phyloP scores from a whole-genome alignment of 2,329 filamentous ascomycete genomes.

The Nothomitra cinnamomea region DNA sequence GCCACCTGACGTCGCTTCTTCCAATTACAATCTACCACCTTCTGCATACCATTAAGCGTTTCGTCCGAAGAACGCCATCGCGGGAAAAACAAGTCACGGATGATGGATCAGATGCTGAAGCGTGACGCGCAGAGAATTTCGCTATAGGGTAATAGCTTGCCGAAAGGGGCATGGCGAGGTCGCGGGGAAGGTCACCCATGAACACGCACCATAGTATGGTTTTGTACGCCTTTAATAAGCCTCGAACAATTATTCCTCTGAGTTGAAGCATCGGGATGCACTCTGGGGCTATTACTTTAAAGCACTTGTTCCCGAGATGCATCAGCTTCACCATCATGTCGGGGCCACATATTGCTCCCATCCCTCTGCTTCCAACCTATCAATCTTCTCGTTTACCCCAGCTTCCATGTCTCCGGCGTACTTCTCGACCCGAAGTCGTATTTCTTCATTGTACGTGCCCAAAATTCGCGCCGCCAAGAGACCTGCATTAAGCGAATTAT shows the following conservation, averaged over 20 bases:
- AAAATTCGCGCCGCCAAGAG: constrained; percentile 28
- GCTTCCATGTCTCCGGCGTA: constrained; percentile 46
- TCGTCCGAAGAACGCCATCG: too few relatives aligned
- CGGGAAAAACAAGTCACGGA: too few relatives aligned
- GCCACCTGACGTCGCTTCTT: too few relatives aligned
- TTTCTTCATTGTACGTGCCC: constrained; percentile 30
- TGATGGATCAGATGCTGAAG: neutral
- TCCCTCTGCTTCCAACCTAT: constrained; percentile 36
- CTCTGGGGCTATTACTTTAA: neutral
- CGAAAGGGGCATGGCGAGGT: neutral
- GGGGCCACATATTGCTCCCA: constrained; percentile 32
- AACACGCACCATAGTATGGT: too few relatives aligned
- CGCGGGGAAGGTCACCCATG: neutral
- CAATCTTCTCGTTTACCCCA: constrained; percentile 47
- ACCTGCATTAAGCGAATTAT: constrained; percentile 29
- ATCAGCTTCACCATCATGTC: neutral
- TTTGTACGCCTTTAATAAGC: too few relatives aligned
- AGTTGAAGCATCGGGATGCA: neutral
- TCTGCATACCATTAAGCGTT: too few relatives aligned
- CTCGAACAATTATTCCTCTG: too few relatives aligned
- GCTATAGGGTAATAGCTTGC: neutral
- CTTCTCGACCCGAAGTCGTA: constrained; percentile 38
- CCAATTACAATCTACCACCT: too few relatives aligned
- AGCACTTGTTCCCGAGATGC: neutral
- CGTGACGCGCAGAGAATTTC: neutral